phyloP scores from a whole-genome alignment of 192 early-diverging fungal species.

The Thamnidium elegans region DNA sequence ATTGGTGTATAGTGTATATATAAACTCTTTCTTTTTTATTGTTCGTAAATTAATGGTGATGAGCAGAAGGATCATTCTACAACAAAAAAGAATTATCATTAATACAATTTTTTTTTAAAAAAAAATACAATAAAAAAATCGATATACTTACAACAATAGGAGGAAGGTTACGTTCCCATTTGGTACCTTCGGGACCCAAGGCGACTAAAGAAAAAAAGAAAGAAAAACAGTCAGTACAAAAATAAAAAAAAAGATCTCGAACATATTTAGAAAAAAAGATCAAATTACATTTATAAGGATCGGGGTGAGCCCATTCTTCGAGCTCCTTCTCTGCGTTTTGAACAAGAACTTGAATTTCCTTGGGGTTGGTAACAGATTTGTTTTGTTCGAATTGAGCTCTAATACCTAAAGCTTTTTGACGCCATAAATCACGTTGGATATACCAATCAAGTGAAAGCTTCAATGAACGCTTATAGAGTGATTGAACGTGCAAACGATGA shows the following conservation, averaged over 20 bases:
- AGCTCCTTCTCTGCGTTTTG: constrained; percentile 73
- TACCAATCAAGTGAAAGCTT: constrained; percentile 86
- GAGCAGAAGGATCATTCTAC: constrained; percentile 12
- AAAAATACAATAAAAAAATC: background rate
- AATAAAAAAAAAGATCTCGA: background rate
- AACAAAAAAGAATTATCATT: background rate
- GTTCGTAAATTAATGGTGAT: constrained; percentile 18
- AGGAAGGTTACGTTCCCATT: constrained; percentile 81
- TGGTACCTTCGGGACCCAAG: constrained; percentile 68
- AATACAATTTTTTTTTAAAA: background rate
- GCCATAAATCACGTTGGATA: constrained; percentile 72
- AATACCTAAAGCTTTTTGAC: constrained; percentile 82
- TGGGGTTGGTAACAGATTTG: constrained; percentile 66
- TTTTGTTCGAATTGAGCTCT: constrained; percentile 83
- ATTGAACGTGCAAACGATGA: constrained; percentile 72
- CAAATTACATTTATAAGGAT: constrained; percentile 79
- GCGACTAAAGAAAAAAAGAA: constrained; percentile 49
- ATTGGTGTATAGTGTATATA: no score
- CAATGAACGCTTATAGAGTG: constrained; percentile 83
- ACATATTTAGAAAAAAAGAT: constrained; percentile 1
- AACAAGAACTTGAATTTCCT: constrained; percentile 66
- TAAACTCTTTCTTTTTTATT: no score
- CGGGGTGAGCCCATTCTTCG: constrained; percentile 69
- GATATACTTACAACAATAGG: constrained; percentile 41
- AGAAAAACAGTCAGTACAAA: background rate